Conservation (phyloP, 495 filamentous ascomycete genomes). For the Hypoxylon lenormandii region DNA sequence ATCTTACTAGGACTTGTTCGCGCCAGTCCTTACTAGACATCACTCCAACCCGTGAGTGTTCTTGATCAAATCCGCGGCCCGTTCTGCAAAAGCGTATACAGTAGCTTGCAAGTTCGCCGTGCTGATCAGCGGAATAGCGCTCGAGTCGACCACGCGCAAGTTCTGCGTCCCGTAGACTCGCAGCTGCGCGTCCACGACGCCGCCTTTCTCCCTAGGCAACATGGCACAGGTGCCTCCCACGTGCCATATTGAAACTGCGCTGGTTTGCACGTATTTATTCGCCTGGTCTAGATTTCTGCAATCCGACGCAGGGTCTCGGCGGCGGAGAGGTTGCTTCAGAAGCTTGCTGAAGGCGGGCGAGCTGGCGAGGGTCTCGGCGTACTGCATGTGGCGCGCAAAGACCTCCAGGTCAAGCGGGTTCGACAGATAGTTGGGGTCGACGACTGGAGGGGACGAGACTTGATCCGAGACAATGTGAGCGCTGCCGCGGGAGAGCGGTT, state of each 20-base stretch:
- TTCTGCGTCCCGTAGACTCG: slow-evolving; percentile 61
- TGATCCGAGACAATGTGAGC: slow-evolving; percentile 66
- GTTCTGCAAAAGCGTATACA: slow-evolving; percentile 67
- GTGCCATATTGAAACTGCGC: background rate
- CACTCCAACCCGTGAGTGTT: slow-evolving; percentile 1
- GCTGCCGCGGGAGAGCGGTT: slow-evolving; percentile 69
- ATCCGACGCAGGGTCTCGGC: background rate
- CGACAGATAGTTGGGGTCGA: slow-evolving; percentile 65
- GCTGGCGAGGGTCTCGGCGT: slow-evolving; percentile 10
- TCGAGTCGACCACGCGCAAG: slow-evolving; percentile 67
- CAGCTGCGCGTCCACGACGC: slow-evolving; percentile 57
- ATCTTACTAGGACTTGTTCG: too few relatives aligned
- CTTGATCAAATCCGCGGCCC: slow-evolving; percentile 66
- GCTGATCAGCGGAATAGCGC: slow-evolving; percentile 62
- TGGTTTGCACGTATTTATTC: background rate
- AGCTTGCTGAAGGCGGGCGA: slow-evolving; percentile 1
- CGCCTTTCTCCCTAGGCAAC: slow-evolving; percentile 51
- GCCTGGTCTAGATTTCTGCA: background rate
- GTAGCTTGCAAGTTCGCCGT: slow-evolving; percentile 61
- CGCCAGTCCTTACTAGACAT: too few relatives aligned
- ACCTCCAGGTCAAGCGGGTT: slow-evolving; percentile 63
- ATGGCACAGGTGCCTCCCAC: slow-evolving; percentile 44
- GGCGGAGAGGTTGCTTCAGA: background rate
- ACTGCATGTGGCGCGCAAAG: slow-evolving; percentile 54
- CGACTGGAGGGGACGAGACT: slow-evolving; percentile 50